Base-by-base conservation (phyloP, 768 basidiomycete species). In the Botryobasidium botryosum region DNA sequence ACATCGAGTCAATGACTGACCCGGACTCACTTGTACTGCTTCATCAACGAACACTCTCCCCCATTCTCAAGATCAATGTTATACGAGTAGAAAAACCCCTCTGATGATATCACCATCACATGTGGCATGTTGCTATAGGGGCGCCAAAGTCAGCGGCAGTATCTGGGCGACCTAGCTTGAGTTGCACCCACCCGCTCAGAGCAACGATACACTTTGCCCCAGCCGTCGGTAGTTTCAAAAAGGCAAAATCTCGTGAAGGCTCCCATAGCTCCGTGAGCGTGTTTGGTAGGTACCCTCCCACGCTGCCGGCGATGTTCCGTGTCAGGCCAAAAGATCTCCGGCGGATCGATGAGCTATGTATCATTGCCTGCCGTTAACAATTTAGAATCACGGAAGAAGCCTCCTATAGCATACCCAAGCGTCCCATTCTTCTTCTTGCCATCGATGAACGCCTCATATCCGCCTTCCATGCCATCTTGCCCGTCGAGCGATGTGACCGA, bases 211-310 rank as follows among this genome's bases (percentile, higher is more conserved):
- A 88, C 47, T 85, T 69, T 8, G 77, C 75, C 3, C 87, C 79
- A 49, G 72, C 64, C 5, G 76, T 70, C 41, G 90, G 87, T 20
- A 99, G 61, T 55, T 84, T 76, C 47, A 92, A 63, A 58, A 72
- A 91, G 1, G 92, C 94, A 57, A 97, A 97, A 57, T 94, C 92
- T 5, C 92, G 68, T 28, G 85, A 71, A 0, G 94, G 94, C 54
- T 97, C 94, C 90, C 91, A 99, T 64, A 97, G 76, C 58, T 94
- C 92, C 17, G 88, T 85, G 37, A 97, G 61, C 1, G 85, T 79
- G 51, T 79, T 82, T 0, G 92, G 92, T 1, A 90, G 68, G 55
- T 87, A 87, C 0, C 79, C 79, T 13, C 87, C 84, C 15, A 87
- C 68, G 3, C 80, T 78, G n/a, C 77, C 68, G 1, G 83, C 78